Evolutionary conservation across 2,329 filamentous ascomycete genomes (phyloP).

Genomic region (Aspergillus bombycis): DNA sequence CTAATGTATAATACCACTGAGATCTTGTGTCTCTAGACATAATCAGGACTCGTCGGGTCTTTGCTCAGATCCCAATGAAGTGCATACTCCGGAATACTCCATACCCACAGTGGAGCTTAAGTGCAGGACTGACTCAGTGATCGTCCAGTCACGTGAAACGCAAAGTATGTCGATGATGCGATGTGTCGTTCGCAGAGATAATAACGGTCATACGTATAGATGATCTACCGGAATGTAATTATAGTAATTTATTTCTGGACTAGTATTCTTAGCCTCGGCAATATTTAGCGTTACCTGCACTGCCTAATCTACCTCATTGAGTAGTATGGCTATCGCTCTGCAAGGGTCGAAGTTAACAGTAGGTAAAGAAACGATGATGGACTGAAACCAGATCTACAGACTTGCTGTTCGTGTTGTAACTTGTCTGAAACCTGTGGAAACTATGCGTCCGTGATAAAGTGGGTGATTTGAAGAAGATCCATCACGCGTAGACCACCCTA

Average conservation of each 20-base stretch:
- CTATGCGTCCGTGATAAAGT: not conserved
- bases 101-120: not conserved
- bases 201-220: not conserved
- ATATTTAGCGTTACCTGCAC: not conserved
- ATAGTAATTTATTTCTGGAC: not conserved
- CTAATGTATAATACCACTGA: not conserved
- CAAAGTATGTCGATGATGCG: not conserved
- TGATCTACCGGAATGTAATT: not conserved
- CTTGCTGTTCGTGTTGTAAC: not conserved
- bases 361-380: not conserved
- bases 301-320: too few species aligned
- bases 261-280: not conserved
- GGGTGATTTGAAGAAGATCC: not conserved
- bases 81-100: not conserved
- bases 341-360: too few species aligned
- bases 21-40: not conserved
- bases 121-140: not conserved
- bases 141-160: not conserved
- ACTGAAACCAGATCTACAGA: not conserved
- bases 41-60: not conserved
- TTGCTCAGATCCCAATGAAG: not conserved
- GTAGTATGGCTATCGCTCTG: too few species aligned
- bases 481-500: slow-evolving; percentile 16
- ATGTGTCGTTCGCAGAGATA: not conserved
- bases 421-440: not conserved